Evolutionary conservation across 768 basidiomycete species (phyloP), one percentile per base, ranked within the genome.

Genomic region (Crucibulum laeve): DNA sequence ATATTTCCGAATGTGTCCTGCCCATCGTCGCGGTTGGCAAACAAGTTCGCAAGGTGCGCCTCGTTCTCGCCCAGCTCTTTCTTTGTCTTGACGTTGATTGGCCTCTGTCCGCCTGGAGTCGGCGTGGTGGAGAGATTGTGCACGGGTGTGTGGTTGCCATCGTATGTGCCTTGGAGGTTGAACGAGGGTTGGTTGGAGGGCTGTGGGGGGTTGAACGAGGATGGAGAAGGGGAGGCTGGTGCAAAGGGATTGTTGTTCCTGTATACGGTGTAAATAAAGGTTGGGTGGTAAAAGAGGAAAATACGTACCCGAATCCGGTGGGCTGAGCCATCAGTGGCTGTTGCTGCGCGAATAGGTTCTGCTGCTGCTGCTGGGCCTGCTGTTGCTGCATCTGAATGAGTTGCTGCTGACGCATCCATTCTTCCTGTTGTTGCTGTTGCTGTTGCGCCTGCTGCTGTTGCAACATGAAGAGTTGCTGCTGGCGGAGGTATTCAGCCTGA

Each of bases 181-280:
- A 87, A 89, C 13, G 75, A 68, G 0, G 83, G 78, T 5, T 68
- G 61, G n/a, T n/a, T n/a, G n/a, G 45, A 54, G 24, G 45, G 55
- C 39, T 51, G 64, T 34, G 50, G 53, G 8, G 53, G 57, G 44
- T 47, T 53, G 22, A 52, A 54, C 42, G 52, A 46, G 14, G 57
- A 70, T 41, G 63, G 58, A 23, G 52, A 62, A 6, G 67, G 60
- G 1, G 73, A 52, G 0, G 65, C 51, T 0, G 73, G 76, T 0
- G 92, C 94, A 55, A 99, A 98, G 1, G 96, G 96, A 60, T 99
- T 99, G 74, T 98, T 98, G 25, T 91, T 86, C 6, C 91, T 90
- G 53, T 51, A 62, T 3, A n/a, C 55, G 54, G 11, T 45, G 46
- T 25, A 19, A 62, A 55, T 18, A 62, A 53, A 21, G 28, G n/a